These are phyloP conservation scores for Talaromyces marneffei DNA, from an alignment of 2,329 filamentous ascomycete genomes.

Conservation along the genomic window DNA sequence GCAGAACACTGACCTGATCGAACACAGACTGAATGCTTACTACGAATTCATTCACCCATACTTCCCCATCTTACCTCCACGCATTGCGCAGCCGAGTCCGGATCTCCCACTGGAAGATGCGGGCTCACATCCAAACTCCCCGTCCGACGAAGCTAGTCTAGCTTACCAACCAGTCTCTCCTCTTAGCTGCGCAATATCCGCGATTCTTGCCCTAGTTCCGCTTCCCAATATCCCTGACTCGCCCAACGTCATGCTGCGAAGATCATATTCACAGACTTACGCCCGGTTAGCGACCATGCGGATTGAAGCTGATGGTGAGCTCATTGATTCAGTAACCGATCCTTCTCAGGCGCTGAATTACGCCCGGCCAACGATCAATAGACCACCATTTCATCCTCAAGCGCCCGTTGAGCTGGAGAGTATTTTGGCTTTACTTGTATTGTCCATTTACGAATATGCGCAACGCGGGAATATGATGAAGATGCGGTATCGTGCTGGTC, in stretches of 20 bases:
- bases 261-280: slow-evolving; percentile 37
- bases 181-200: slow-evolving; percentile 39
- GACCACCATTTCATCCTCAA: slow-evolving; percentile 34
- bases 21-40: slow-evolving; percentile 39
- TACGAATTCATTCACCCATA: slow-evolving; percentile 44
- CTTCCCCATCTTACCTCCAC: slow-evolving; percentile 41
- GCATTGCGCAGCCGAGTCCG: slow-evolving; percentile 23
- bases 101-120: slow-evolving; percentile 32
- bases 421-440: slow-evolving; percentile 36
- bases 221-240: slow-evolving; percentile 36
- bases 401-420: slow-evolving; percentile 39
- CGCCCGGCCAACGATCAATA: slow-evolving; percentile 25
- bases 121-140: slow-evolving; percentile 25
- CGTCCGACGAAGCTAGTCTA: slow-evolving; percentile 28
- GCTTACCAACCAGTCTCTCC: slow-evolving; percentile 38
- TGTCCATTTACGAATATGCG: slow-evolving; percentile 43
- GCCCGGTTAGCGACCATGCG: slow-evolving; percentile 34
- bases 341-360: slow-evolving; percentile 37
- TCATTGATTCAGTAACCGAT: slow-evolving; percentile 35
- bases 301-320: slow-evolving; percentile 40
- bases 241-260: slow-evolving; percentile 30
- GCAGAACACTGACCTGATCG: neutral
- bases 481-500: slow-evolving; percentile 42
- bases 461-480: slow-evolving; percentile 43
- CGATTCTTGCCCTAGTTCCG: slow-evolving; percentile 40